Percentiles rank a stretch among this genome's conserved stretches.
These are phyloP conservation scores for Aspergillus asperescens DNA, from an alignment of 495 filamentous ascomycete genomes.

Conservation along the genomic window DNA sequence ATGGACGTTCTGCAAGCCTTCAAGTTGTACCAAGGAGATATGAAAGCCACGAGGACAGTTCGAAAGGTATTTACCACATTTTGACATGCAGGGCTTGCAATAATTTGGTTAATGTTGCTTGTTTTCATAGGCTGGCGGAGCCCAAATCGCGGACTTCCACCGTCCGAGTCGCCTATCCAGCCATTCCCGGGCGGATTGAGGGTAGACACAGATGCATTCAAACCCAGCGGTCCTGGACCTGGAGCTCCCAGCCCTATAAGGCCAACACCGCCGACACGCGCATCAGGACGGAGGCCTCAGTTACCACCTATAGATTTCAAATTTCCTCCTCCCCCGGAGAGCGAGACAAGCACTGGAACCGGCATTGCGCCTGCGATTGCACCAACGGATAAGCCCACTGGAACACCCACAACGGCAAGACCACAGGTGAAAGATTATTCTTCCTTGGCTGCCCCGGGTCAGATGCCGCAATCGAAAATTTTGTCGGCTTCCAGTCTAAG, in stretches of 20 bases:
- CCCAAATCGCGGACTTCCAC: slow-evolving; percentile 25
- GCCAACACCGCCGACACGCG: slow-evolving; percentile 25
- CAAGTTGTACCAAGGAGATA: slow-evolving; percentile 63
- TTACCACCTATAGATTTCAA: slow-evolving; percentile 58
- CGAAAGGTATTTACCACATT: slow-evolving; percentile 35
- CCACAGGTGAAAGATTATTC: slow-evolving; percentile 17
- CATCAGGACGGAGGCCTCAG: slow-evolving; percentile 31
- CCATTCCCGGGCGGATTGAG: slow-evolving; percentile 20
- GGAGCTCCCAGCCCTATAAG: slow-evolving; percentile 27
- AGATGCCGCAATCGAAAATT: slow-evolving; percentile 58
- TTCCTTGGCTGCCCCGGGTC: slow-evolving; percentile 35
- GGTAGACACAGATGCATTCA: slow-evolving; percentile 30
- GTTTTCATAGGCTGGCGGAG: slow-evolving; percentile 19
- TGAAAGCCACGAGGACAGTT: slow-evolving; percentile 38
- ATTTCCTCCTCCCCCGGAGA: slow-evolving; percentile 53
- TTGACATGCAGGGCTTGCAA: not conserved
- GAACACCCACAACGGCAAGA: slow-evolving; percentile 14
- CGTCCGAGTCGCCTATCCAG: slow-evolving; percentile 28
- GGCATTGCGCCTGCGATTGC: slow-evolving; percentile 33
- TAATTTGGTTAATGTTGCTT: not conserved
- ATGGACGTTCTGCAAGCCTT: slow-evolving; percentile 78
- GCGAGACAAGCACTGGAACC: slow-evolving; percentile 28
- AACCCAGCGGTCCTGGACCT: slow-evolving; percentile 23
- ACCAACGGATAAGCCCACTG: slow-evolving; percentile 18
- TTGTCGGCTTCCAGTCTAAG: slow-evolving; percentile 65